These are phyloP conservation scores for Saccharomyces pastorianus DNA, from an alignment of 1,139 yeast species.

Conservation along the genomic window DNA sequence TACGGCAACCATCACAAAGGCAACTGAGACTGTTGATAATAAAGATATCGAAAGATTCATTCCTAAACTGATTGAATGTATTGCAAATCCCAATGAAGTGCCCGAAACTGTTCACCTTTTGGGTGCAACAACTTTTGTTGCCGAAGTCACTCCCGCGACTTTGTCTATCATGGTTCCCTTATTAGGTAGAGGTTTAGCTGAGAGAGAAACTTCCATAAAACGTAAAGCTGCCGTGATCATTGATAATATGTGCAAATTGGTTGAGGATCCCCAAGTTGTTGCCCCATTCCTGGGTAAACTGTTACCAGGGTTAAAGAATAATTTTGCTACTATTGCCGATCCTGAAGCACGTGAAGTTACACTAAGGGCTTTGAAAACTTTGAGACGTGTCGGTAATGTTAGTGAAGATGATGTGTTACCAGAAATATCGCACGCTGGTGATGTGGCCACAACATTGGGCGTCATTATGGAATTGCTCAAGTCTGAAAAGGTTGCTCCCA, in stretches of 20 bases:
- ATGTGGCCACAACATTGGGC: constrained; percentile 70
- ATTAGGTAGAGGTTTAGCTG: constrained; percentile 97
- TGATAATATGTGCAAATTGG: constrained; percentile 99
- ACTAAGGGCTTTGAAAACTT: constrained; percentile 88
- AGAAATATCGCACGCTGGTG: constrained; percentile 97
- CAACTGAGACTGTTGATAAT: constrained; percentile 95
- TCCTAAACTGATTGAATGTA: constrained; percentile 93
- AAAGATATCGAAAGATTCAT: constrained; percentile 98
- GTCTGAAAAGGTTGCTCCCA: constrained; percentile 49
- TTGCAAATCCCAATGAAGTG: constrained; percentile 89
- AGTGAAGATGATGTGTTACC: constrained; percentile 83
- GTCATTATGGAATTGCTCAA: constrained; percentile 68
- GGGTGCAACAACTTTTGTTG: constrained; percentile 98
- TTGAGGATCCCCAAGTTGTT: constrained; percentile 98
- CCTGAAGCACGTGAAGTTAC: constrained; percentile 99
- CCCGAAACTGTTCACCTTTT: constrained; percentile 96
- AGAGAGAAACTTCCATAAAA: constrained; percentile 97
- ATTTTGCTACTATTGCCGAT: constrained; percentile 93
- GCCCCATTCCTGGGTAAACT: constrained; percentile 94
- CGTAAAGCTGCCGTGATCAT: constrained; percentile 98
- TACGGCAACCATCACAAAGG: constrained; percentile 85
- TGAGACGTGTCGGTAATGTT: constrained; percentile 96
- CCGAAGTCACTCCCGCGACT: constrained; percentile 98
- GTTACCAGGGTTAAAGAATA: constrained; percentile 89
- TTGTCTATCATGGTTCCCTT: constrained; percentile 98